Base-by-base conservation (phyloP, 768 basidiomycete genomes). In the Hygrocybe punicea region DNA sequence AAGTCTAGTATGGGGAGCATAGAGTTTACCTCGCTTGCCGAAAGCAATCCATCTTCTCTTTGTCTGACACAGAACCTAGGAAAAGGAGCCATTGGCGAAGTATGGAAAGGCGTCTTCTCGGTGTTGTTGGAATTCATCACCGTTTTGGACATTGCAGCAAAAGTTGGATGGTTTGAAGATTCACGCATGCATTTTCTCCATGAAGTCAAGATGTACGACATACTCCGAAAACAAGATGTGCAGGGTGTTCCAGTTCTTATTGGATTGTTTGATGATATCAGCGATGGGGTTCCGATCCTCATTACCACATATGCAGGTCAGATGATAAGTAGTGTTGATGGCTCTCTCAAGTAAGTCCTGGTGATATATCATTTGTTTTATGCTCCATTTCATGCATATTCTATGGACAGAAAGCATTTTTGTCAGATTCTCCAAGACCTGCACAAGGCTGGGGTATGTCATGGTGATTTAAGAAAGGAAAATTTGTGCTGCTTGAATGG, bases 61-160 rank as follows among this genome's bases (percentile, higher is more conserved):
- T 49, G 47, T 29, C 24, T 49, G 47, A 49, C 47, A 19, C 3
- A 29, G 29, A 29, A 29, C 8, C 8, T 29, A 52, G 25, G 25
- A 29, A 36, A 34, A n/a, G 51, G 51, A 23, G 51, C 51, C 25
- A 36, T 52, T 17, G 51, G 51, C 10, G 51, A 52, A 36, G 35
- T 33, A 5, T 52, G 51, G 51, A 52, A 52, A 52, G 51, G 51
- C 33, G 51, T 52, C 25, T 37, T 52, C 51, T 52, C 51, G n/a
- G 14, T 29, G 42, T 4, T 7, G 23, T 52, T 33, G 29, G 17
- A 37, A 52, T 37, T 24, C 7, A 52, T 16, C n/a, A 33, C 51
- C 23, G 51, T 52, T 52, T 33, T 52, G 51, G 51, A 52, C 35
- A 29, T 52, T 29, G 51, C 29, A 52, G 51, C 51, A 52, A 52